Conservation (phyloP, 1,284 basidiomycete species). For the Earliella scabrosa region DNA sequence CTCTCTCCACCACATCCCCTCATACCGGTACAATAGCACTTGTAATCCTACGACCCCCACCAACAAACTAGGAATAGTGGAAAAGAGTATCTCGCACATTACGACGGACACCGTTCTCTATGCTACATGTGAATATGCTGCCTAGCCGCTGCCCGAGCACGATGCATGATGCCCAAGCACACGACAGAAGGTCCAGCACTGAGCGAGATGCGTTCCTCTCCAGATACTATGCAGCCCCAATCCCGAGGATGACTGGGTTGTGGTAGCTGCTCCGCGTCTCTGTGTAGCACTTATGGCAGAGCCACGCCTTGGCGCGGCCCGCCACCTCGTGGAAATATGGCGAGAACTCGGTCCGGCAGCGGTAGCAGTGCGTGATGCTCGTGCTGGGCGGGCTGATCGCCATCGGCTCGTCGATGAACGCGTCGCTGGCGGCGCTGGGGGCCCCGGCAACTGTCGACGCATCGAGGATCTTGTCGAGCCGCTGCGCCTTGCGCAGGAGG, state of each 20-base stretch:
- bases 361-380: slow-evolving; percentile 39
- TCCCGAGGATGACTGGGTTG: slow-evolving; percentile 27
- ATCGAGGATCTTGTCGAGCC: slow-evolving; percentile 71
- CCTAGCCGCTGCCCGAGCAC: too few relatives aligned
- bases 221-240: slow-evolving; percentile 26
- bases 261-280: slow-evolving; percentile 27
- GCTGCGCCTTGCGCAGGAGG: slow-evolving; percentile 83
- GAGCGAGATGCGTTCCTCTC: too few relatives aligned
- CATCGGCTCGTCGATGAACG: neutral
- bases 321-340: slow-evolving; percentile 43
- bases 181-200: too few relatives aligned
- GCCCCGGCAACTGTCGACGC: neutral
- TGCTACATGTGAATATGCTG: neutral
- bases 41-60: slow-evolving; percentile 36
- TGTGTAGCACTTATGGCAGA: slow-evolving; percentile 65
- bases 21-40: slow-evolving; percentile 37
- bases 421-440: slow-evolving; percentile 2
- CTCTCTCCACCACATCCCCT: neutral
- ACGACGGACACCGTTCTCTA: neutral
- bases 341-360: slow-evolving; percentile 44
- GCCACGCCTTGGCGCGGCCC: slow-evolving; percentile 37
- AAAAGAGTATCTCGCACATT: neutral
- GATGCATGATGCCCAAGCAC: neutral
- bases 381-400: too few relatives aligned
- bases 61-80: slow-evolving; percentile 21